Evolutionary conservation across 306 rosid species (phyloP), one percentile per base, ranked within the genome.

Genomic region (Vicia faba): DNA sequence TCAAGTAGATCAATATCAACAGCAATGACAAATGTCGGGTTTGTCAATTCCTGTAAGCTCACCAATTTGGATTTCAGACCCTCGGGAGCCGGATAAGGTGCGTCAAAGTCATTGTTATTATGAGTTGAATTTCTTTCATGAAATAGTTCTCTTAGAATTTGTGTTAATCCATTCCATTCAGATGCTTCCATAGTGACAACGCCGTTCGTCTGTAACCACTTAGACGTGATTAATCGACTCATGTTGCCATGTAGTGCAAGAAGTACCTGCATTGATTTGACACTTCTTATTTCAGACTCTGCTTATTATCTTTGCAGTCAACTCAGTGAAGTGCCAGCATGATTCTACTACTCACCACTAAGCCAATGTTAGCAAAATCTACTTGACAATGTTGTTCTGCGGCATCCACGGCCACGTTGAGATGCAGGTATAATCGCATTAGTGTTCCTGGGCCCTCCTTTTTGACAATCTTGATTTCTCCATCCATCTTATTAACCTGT

Each of bases 401-500:
- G 75, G 82, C 77, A 51, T 83, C 95, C 67, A 39, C 69, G 4
- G 97, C 87, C 13, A 92, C 82, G 51, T 53, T 77, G 49, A 93
- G 96, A 69, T 72, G 79, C 69, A 93, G 76, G 78, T 75, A 85
- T 46, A 93, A 79, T 63, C 81, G 86, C 99, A 93, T 90, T 46
- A 93, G 72, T 15, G 97, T 90, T 82, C 99, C 99, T 3, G 84
- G 89, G 0, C 97, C 96, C 10, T 85, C 88, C 83, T 88, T 93
- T 85, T 86, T 88, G 57, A 82, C 76, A 70, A 90, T 93, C 83
- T 93, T 93, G 71, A 93, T 93, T 70, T 93, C 99, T 83, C 99
- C 99, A 62, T 96, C 97, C 99, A 93, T 93, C 83, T 93, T 88
- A 70, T 88, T 86, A 49, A 93, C 92, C 99, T 93, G 79, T 57